Conservation (phyloP, 257 asterid species). For the Cruciata laevipes region DNA sequence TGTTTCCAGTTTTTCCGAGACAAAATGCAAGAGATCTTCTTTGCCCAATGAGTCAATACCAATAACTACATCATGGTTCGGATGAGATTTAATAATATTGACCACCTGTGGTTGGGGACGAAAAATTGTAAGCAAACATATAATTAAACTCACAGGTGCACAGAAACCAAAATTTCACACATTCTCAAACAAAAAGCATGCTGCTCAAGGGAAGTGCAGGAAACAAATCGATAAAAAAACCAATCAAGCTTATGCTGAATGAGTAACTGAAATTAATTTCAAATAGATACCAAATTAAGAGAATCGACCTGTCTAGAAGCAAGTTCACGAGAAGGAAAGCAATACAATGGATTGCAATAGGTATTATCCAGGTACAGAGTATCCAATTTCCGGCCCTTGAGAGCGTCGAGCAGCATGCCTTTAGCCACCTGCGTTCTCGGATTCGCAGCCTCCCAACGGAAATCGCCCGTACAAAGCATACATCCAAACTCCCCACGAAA, state of each 20-base stretch:
- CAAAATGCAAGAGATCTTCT: constrained; percentile 73
- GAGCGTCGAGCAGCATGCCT: constrained; percentile 60
- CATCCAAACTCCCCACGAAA: constrained; percentile 85
- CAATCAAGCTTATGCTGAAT: background rate
- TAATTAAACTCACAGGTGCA: background rate
- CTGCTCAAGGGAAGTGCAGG: background rate
- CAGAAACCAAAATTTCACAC: background rate
- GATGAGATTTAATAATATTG: constrained; percentile 65
- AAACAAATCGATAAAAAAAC: background rate
- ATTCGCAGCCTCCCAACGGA: constrained; percentile 61
- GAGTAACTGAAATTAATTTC: too few relatives aligned
- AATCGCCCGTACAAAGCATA: constrained; percentile 80
- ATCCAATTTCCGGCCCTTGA: constrained; percentile 51
- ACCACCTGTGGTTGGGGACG: constrained; percentile 44
- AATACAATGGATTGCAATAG: constrained; percentile 61
- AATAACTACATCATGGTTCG: constrained; percentile 65
- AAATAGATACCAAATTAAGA: background rate
- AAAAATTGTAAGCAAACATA: constrained; percentile 8
- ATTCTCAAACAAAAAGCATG: background rate
- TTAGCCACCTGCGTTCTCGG: constrained; percentile 38
- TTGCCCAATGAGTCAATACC: constrained; percentile 77
- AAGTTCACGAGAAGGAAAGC: constrained; percentile 69
- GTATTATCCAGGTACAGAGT: constrained; percentile 62
- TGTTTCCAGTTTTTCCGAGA: constrained; percentile 48
- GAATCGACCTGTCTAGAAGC: constrained; percentile 61